A percentile compares a stretch with the other conserved stretches of the same genome.
Evolutionary conservation across 768 basidiomycete genomes (phyloP).

Genomic region (Boletus rubescentipes): DNA sequence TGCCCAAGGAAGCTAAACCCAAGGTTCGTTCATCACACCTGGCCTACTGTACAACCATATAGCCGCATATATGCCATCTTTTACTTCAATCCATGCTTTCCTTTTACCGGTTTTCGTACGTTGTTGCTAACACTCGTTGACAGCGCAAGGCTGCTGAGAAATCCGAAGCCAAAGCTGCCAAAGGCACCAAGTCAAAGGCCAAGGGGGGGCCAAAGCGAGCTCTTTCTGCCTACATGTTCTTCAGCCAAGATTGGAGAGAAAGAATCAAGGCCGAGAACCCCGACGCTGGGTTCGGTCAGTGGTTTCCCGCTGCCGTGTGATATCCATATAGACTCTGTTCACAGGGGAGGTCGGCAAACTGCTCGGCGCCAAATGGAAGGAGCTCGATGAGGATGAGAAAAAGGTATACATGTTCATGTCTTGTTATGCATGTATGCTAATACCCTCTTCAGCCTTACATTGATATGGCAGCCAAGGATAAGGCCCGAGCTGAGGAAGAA

Average conservation of each 20-base stretch:
- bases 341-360: constrained; percentile 92
- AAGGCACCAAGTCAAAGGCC: constrained; percentile 77
- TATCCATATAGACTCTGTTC: neutral
- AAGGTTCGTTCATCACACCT: constrained; percentile 48
- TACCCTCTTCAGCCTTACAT: constrained; percentile 68
- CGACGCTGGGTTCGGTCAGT: constrained; percentile 83
- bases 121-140: constrained; percentile 14
- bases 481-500: constrained; percentile 82
- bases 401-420: constrained; percentile 53
- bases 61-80: constrained; percentile 20
- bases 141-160: constrained; percentile 80
- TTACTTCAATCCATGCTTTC: constrained; percentile 4
- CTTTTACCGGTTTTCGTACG: neutral
- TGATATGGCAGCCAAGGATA: constrained; percentile 84
- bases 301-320: constrained; percentile 16
- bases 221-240: constrained; percentile 98
- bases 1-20: constrained; percentile 79
- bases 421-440: neutral
- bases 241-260: constrained; percentile 94
- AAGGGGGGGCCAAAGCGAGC: constrained; percentile 74
- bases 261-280: constrained; percentile 96
- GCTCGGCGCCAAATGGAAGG: constrained; percentile 97
- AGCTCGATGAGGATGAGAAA: constrained; percentile 87
- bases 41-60: constrained; percentile 1
- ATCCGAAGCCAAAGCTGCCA: constrained; percentile 48